A percentile compares a stretch with the other conserved stretches of the same genome.
These are phyloP conservation scores for Iberis pinnata DNA, from an alignment of 345 rosid genomes.

Conservation along the genomic window DNA sequence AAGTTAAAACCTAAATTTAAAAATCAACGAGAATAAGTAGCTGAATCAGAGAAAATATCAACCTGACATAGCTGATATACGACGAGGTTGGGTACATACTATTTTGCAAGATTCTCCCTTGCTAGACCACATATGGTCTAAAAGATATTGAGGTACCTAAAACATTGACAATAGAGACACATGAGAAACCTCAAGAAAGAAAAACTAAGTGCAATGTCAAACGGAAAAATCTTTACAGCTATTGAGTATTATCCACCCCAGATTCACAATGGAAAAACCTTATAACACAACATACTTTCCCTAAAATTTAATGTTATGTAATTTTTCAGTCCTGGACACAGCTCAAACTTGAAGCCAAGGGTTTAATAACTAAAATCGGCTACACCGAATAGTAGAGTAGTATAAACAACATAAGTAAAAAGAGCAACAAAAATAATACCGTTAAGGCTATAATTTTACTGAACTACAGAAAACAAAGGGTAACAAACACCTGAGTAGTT, in stretches of 20 bases:
- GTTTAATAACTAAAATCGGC: too few species aligned
- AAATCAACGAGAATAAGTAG: conserved; percentile 4
- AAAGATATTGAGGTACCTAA: conserved; percentile 87
- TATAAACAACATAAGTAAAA: too few species aligned
- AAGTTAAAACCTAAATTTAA: conserved; percentile 5
- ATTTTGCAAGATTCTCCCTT: conserved; percentile 72
- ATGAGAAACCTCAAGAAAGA: conserved; percentile 13
- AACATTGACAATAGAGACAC: conserved; percentile 16
- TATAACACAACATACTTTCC: too few species aligned
- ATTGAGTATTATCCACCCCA: too few species aligned
- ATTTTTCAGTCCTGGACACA: too few species aligned
- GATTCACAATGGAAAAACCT: conserved; percentile 3
- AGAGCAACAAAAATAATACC: neutral
- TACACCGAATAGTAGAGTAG: too few species aligned
- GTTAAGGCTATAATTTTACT: neutral
- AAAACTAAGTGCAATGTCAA: too few species aligned
- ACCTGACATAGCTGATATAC: conserved; percentile 96
- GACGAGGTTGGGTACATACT: conserved; percentile 96
- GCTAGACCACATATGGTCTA: conserved; percentile 69
- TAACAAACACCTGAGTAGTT: conserved; percentile 69
- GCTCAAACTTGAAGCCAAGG: too few species aligned
- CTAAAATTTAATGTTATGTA: too few species aligned
- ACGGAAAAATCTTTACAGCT: too few species aligned
- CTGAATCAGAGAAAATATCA: conserved; percentile 13
- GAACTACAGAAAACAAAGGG: conserved; percentile 16